Evolutionary conservation across 257 asterid species (phyloP).

Genomic region (Cruciata laevipes): DNA sequence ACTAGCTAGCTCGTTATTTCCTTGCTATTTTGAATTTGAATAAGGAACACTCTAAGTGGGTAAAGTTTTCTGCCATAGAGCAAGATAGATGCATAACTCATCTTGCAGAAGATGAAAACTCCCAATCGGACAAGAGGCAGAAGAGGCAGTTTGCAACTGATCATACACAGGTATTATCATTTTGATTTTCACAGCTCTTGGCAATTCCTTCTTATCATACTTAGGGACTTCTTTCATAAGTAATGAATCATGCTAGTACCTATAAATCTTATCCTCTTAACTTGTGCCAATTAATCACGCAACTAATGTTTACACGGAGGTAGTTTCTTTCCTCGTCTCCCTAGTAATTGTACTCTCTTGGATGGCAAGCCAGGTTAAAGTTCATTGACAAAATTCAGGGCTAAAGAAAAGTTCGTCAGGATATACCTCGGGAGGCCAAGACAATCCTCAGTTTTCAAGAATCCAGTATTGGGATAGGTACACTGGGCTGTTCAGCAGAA

Average conservation of each 20-base stretch:
- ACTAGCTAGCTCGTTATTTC: constrained; percentile 61
- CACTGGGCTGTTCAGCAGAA: too few species aligned
- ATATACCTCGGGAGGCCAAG: too few species aligned
- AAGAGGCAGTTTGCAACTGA: constrained; percentile 49
- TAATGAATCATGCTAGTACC: background rate
- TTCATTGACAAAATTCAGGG: background rate
- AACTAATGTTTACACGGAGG: background rate
- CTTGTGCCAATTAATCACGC: background rate
- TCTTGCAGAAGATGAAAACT: constrained; percentile 15
- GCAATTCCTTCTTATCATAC: background rate
- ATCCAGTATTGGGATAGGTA: too few species aligned
- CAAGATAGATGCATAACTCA: constrained; percentile 14
- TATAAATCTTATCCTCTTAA: background rate
- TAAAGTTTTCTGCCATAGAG: constrained; percentile 30
- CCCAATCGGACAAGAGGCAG: constrained; percentile 28
- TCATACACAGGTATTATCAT: constrained; percentile 75
- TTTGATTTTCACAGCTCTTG: background rate
- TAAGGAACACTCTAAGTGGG: constrained; percentile 78
- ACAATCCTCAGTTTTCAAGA: too few species aligned
- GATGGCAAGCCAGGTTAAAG: background rate
- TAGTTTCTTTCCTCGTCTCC: constrained; percentile 3
- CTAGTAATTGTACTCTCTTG: background rate
- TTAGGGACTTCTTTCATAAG: background rate
- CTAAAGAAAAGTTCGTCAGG: background rate
- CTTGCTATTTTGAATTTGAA: constrained; percentile 52